Percentiles rank a stretch among this genome's conserved stretches.
These are phyloP conservation scores for Phoenix roebelenii DNA, from an alignment of 176 grass and related monocot species.

Conservation along the genomic window DNA sequence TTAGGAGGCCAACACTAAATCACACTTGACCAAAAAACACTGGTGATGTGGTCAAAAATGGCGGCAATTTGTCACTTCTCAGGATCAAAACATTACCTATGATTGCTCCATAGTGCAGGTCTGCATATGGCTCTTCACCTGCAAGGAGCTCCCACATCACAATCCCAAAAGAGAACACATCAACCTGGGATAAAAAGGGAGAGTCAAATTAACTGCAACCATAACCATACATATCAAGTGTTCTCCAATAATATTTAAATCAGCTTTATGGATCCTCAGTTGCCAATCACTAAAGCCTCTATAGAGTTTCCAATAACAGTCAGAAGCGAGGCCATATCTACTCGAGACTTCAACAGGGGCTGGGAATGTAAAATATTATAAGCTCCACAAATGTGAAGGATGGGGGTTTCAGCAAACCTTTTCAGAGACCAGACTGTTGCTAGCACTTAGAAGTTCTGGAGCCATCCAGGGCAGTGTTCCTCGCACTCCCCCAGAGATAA, in stretches of 20 bases:
- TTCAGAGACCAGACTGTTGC: conserved; percentile 75
- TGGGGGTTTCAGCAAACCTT: conserved; percentile 39
- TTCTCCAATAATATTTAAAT: too few species aligned
- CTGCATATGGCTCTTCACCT: conserved; percentile 88
- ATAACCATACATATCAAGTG: too few species aligned
- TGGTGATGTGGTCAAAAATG: too few species aligned
- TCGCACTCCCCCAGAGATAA: conserved; percentile 90
- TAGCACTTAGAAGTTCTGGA: conserved; percentile 88
- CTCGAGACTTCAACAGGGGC: too few species aligned
- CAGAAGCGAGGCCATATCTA: too few species aligned
- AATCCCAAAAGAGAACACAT: conserved; percentile 97
- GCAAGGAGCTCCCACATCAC: conserved; percentile 95
- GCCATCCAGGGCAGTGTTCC: conserved; percentile 99
- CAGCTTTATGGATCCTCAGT: too few species aligned
- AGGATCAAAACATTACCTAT: conserved; percentile 39
- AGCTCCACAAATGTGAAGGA: too few species aligned
- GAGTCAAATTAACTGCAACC: not conserved
- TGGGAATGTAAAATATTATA: too few species aligned
- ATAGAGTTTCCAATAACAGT: too few species aligned
- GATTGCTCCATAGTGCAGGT: conserved; percentile 93
- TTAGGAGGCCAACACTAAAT: not conserved
- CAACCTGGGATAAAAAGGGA: conserved; percentile 45
- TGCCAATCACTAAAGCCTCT: too few species aligned
- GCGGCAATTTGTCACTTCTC: too few species aligned
- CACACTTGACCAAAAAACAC: too few species aligned